A percentile compares a stretch with the other conserved stretches of the same genome.
These are phyloP conservation scores for Noccaea caerulescens DNA, from an alignment of 345 rosid species.

Conservation along the genomic window DNA sequence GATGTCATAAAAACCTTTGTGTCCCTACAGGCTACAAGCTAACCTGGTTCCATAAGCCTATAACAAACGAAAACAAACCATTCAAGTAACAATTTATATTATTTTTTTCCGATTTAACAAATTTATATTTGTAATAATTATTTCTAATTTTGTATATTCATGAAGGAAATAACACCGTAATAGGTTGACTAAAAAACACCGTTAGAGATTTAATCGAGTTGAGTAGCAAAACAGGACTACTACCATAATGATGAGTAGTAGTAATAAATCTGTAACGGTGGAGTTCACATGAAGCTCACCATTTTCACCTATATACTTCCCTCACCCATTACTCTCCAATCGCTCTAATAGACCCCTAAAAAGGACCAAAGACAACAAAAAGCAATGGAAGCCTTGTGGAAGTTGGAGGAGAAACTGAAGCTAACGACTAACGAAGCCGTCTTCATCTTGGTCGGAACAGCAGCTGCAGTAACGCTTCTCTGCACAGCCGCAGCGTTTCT, in stretches of 20 bases:
- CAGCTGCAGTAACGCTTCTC: slow-evolving; percentile 51
- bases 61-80: neutral
- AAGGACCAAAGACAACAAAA: neutral
- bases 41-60: slow-evolving; percentile 7
- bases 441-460: slow-evolving; percentile 53
- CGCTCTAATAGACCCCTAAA: neutral
- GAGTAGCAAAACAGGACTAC: neutral
- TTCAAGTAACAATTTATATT: neutral
- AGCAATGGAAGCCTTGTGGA: slow-evolving; percentile 76
- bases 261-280: slow-evolving; percentile 49
- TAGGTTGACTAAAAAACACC: no score
- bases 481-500: slow-evolving; percentile 47
- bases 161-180: no score
- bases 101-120: no score
- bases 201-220: neutral
- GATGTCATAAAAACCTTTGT: slow-evolving; percentile 28
- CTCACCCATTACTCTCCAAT: slow-evolving; percentile 15
- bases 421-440: slow-evolving; percentile 60
- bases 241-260: slow-evolving; percentile 28
- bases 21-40: slow-evolving; percentile 26
- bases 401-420: slow-evolving; percentile 64
- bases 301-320: slow-evolving; percentile 31
- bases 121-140: no score
- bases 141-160: no score
- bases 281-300: slow-evolving; percentile 55